Conservation (phyloP, 805 yeast species). For the Candida arabinofermentans region DNA sequence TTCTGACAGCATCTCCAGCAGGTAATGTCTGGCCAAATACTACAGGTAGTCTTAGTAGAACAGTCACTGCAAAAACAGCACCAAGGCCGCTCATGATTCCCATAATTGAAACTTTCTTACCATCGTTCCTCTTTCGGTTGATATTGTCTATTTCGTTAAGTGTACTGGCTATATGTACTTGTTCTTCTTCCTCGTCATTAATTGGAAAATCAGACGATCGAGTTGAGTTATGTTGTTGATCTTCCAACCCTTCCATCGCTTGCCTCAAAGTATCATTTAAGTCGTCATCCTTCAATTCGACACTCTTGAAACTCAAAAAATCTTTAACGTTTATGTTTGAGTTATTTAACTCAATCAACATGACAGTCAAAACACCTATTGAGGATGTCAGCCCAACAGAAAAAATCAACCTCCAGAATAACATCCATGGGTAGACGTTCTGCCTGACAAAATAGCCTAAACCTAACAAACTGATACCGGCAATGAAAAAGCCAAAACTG, state of each 20-base stretch:
- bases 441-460: slow-evolving; percentile 42
- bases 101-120: slow-evolving; percentile 55
- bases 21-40: slow-evolving; percentile 38
- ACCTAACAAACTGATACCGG: slow-evolving; percentile 44
- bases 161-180: slow-evolving; percentile 3
- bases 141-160: slow-evolving; percentile 17
- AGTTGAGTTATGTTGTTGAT: slow-evolving; percentile 3
- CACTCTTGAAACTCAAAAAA: slow-evolving; percentile 15
- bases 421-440: slow-evolving; percentile 44
- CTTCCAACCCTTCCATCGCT: slow-evolving; percentile 14
- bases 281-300: slow-evolving; percentile 2
- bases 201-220: slow-evolving; percentile 8
- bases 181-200: slow-evolving; percentile 11
- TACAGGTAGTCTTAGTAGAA: slow-evolving; percentile 55
- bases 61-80: slow-evolving; percentile 57
- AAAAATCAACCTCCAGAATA: slow-evolving; percentile 50
- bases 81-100: slow-evolving; percentile 65
- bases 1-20: slow-evolving; percentile 40
- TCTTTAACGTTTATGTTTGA: slow-evolving; percentile 36
- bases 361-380: slow-evolving; percentile 44
- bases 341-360: slow-evolving; percentile 43
- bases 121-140: slow-evolving; percentile 36
- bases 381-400: slow-evolving; percentile 54
- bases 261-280: slow-evolving; percentile 12
- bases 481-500: slow-evolving; percentile 41